Conservation (phyloP, 192 early-diverging fungal species). For the Lobulomyces angularis region DNA sequence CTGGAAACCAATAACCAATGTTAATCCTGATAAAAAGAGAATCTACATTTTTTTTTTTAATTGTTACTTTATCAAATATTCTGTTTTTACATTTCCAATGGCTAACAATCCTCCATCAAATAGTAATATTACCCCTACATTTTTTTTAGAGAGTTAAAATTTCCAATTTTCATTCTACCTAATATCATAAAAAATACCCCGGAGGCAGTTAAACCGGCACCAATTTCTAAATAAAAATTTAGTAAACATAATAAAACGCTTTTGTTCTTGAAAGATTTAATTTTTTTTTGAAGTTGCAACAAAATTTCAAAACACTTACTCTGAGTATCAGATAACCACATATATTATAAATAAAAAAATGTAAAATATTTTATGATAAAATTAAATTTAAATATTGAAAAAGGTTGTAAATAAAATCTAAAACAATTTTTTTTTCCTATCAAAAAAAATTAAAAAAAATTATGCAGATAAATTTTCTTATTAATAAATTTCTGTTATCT, state of each 20-base stretch:
- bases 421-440: no score
- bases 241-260: background rate
- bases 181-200: constrained; percentile 83
- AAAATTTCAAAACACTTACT: constrained; percentile 40
- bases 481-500: no score
- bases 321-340: constrained; percentile 64
- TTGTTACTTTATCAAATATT: background rate
- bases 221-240: constrained; percentile 49
- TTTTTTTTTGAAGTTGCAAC: background rate
- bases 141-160: no score
- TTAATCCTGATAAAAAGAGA: constrained; percentile 78
- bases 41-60: constrained; percentile 34
- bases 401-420: no score
- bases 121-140: constrained; percentile 82
- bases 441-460: no score
- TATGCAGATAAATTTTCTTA: no score
- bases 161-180: no score
- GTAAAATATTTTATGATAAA: no score
- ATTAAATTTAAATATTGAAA: no score
- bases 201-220: constrained; percentile 87
- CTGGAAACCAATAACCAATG: constrained; percentile 74
- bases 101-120: constrained; percentile 91
- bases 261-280: background rate
- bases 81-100: constrained; percentile 77
- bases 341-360: no score